Evolutionary conservation across 306 rosid species (phyloP), one percentile per base, ranked within the genome.

Genomic region (Styphnolobium japonicum): DNA sequence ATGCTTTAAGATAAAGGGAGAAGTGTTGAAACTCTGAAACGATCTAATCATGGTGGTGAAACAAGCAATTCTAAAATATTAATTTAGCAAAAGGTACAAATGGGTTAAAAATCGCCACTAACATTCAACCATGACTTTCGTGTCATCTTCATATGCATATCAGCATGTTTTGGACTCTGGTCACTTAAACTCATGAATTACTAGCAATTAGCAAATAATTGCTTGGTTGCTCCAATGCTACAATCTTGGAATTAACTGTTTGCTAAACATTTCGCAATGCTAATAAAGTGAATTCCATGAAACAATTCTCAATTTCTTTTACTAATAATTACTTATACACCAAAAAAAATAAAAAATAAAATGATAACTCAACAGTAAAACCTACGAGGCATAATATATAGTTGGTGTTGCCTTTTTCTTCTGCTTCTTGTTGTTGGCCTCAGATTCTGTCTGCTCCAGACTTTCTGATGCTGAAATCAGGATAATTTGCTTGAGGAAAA

Each of bases 341-440:
- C 18, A n/a, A 53, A 4, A 5, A 22, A 46, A 40, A 8, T 40
- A 18, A 16, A 40, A 2, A 71, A 27, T 4, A 23, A 64, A 70
- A 60, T 15, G 63, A 56, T 48, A 37, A 19, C 4, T 23, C 11
- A 29, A 67, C 67, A 53, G 5, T 46, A 65, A 36, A 79, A 88
- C 97, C 58, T 71, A 94, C 97, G 98, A 88, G 10, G 98, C 93
- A 46, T 94, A 92, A 84, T 84, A 92, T 83, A 94, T 92, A 76
- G 88, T 83, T 1, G 97, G 97, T 12, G 87, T 76, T 29, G 86
- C 71, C 85, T 82, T 88, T 80, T 88, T 92, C 90, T 89, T 92
- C 77, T 87, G 88, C 74, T 66, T 85, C 78, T 85, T 87, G 66
- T 78, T 80, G 76, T 75, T 85, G 60, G 78, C 52, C 60, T 43